Conservation (phyloP, 495 filamentous ascomycete genomes). For the Podospora anserina region DNA sequence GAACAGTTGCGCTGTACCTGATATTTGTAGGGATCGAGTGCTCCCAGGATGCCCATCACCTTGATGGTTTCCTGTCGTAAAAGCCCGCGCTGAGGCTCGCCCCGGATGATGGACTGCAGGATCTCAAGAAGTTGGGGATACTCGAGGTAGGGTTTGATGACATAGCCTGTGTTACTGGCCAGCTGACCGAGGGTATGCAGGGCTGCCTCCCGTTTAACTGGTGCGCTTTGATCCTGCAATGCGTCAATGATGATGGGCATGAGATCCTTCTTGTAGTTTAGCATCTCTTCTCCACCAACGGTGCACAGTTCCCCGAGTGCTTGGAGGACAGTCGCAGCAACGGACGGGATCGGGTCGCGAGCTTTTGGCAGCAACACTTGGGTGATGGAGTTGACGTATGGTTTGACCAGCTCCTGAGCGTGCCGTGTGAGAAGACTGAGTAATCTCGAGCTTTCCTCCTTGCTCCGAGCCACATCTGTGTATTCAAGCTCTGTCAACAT, state of each 20-base stretch:
- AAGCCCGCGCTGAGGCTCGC: conserved; percentile 72
- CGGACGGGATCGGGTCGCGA: conserved; percentile 73
- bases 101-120: conserved; percentile 88
- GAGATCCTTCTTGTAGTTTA: conserved; percentile 76
- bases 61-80: conserved; percentile 93
- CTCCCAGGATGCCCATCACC: conserved; percentile 91
- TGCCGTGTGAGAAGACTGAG: conserved; percentile 90
- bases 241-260: conserved; percentile 95
- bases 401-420: conserved; percentile 84
- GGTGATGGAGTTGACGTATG: conserved; percentile 94
- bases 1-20: conserved; percentile 52
- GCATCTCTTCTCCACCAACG: conserved; percentile 89
- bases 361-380: conserved; percentile 86
- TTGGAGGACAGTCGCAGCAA: conserved; percentile 88
- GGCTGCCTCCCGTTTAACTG: conserved; percentile 83
- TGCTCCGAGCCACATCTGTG: conserved; percentile 87
- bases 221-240: conserved; percentile 86
- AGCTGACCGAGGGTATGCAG: conserved; percentile 87
- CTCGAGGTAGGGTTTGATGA: conserved; percentile 93
- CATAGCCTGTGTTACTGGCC: conserved; percentile 92
- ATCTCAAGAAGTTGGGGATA: conserved; percentile 90
- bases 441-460: conserved; percentile 91
- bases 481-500: conserved; percentile 93
- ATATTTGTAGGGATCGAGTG: conserved; percentile 93
- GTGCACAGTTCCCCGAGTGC: conserved; percentile 90